Evolutionary conservation across 2,329 filamentous ascomycete species (phyloP), one percentile per base, ranked within the genome.

Genomic region (Bipolaris sorokiniana): DNA sequence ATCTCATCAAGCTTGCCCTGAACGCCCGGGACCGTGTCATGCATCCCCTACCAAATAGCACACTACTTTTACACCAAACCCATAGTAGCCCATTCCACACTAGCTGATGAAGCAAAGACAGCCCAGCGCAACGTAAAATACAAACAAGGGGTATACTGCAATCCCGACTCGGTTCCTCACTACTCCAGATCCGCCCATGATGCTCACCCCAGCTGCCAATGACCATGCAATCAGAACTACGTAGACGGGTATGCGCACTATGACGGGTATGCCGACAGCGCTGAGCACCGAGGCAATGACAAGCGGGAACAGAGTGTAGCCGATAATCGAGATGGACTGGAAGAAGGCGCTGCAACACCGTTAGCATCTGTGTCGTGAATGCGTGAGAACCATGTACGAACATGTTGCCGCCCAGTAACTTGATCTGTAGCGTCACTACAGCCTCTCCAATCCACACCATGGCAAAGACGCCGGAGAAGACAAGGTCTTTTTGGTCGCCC

Each of bases 91-190:
- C 10, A 13, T 31, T 28, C 54, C 52, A 33, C 59, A 44, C 75
- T 86, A 97, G 80, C 92, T 97, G 76, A 99, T 97, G 78, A 98
- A 97, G 83, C 95, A 99, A 59, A 99, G 84, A 76, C 92, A 97
- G 51, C 93, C 94, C 66, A 99, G 82, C 33, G 91, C 91, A 56
- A 97, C 82, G 78, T 99, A 99, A 79, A 98, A 99, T 47, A 98
- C 90, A 74, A 97, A 90, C 51, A 99, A 81, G 54, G 95, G 95
- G 74, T 96, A 99, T 20, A 99, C 92, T 16, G 95, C 95, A 72
- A 99, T 88, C 22, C 89, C 91, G 46, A 98, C 93, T 48, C 95
- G 85, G 79, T 98, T 97, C 81, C 93, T 93, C 62, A 99, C 89
- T 42, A 99, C 94, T 11, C 95, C 95, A 56, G 93, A 97, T 40